These are phyloP conservation scores for Histomonas meleagridis DNA, from an alignment of 208 protist genomes.

Conservation along the genomic window DNA sequence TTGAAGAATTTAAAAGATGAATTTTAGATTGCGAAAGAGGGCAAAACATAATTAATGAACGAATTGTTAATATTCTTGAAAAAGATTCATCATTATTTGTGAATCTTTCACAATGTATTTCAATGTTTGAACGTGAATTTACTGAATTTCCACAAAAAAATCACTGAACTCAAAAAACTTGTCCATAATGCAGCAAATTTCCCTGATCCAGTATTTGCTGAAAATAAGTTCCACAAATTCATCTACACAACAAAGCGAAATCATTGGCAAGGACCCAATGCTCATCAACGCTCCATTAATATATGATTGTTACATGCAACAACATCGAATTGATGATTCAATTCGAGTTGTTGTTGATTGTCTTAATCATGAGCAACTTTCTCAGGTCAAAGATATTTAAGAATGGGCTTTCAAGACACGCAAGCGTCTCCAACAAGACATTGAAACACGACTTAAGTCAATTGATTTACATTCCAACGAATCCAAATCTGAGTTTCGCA, in stretches of 20 bases:
- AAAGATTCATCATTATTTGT: not conserved
- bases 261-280: not conserved
- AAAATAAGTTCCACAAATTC: not conserved
- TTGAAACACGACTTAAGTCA: not conserved
- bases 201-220: not conserved
- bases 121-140: slow-evolving; percentile 9
- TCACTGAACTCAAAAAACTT: not conserved
- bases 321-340: not conserved
- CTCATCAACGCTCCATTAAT: not conserved
- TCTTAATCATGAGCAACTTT: not conserved
- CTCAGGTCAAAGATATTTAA: not conserved
- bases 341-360: not conserved
- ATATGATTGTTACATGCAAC: not conserved
- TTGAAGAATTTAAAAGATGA: too few relatives aligned
- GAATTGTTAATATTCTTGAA: not conserved
- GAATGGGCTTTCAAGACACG: not conserved
- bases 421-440: not conserved
- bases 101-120: not conserved
- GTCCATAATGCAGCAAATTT: not conserved
- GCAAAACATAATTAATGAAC: not conserved
- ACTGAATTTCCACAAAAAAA: slow-evolving; percentile 8
- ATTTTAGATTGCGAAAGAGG: too few relatives aligned
- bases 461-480: not conserved
- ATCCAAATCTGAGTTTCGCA: not conserved
- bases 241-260: not conserved